Conservation (phyloP, 1,284 basidiomycete species). For the Afroboletus lepidellus region DNA sequence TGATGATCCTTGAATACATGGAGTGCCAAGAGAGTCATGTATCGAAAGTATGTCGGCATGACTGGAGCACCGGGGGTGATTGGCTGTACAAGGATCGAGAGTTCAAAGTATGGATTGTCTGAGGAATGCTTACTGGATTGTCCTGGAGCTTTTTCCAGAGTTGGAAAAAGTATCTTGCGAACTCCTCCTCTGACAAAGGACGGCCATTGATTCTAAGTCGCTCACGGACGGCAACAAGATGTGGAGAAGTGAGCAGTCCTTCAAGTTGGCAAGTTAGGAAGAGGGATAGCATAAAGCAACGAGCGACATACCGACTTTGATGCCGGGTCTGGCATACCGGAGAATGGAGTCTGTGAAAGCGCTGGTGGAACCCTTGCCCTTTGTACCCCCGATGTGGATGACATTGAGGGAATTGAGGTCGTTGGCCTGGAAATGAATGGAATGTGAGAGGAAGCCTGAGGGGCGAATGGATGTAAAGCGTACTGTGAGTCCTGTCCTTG, state of each 20-base stretch:
- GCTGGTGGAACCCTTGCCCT: slow-evolving; percentile 97
- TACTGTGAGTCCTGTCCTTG: slow-evolving; percentile 85
- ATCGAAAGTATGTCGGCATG: slow-evolving; percentile 94
- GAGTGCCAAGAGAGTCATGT: slow-evolving; percentile 89
- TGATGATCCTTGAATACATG: slow-evolving; percentile 83
- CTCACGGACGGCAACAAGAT: slow-evolving; percentile 94
- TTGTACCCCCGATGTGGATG: slow-evolving; percentile 97
- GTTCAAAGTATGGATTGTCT: background rate
- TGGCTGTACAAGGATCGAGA: slow-evolving; percentile 34
- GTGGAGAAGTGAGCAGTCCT: slow-evolving; percentile 97
- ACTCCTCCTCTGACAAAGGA: slow-evolving; percentile 93
- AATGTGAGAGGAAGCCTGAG: slow-evolving; percentile 13
- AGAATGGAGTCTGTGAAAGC: slow-evolving; percentile 86
- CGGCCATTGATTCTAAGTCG: slow-evolving; percentile 91
- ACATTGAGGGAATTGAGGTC: slow-evolving; percentile 93
- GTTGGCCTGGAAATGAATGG: slow-evolving; percentile 16
- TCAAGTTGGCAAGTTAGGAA: slow-evolving; percentile 1
- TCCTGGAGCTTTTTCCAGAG: slow-evolving; percentile 80
- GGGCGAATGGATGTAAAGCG: slow-evolving; percentile 1
- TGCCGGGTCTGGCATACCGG: too few relatives aligned
- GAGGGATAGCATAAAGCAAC: background rate
- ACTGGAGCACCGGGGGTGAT: slow-evolving; percentile 56
- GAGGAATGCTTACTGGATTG: slow-evolving; percentile 42
- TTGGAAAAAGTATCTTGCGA: too few relatives aligned
- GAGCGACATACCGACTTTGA: too few relatives aligned